phyloP scores from a whole-genome alignment of 2,329 filamentous ascomycete species.

The Aspergillus clavatus region DNA sequence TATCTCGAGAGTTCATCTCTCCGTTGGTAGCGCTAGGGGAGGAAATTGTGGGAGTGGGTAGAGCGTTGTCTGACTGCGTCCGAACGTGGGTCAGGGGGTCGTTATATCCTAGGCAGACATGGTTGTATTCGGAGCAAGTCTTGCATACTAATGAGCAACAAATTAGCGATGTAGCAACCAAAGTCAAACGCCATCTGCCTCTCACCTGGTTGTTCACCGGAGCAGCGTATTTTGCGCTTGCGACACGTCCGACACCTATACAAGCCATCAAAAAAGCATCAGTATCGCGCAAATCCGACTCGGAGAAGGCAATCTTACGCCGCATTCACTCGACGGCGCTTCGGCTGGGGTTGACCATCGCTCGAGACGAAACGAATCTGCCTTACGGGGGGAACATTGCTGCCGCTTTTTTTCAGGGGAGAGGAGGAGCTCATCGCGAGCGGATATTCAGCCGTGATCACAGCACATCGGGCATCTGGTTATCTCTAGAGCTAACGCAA shows the following conservation, averaged over 20 bases:
- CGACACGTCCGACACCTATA: conserved; percentile 66
- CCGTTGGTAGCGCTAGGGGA: conserved; percentile 17
- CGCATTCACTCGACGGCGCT: conserved; percentile 71
- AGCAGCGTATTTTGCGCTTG: conserved; percentile 70
- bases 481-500: conserved; percentile 7
- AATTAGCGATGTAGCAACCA: background rate
- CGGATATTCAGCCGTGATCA: conserved; percentile 30
- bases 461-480: conserved; percentile 29
- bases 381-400: conserved; percentile 28
- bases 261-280: background rate
- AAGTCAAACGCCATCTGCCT: background rate
- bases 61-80: conserved; percentile 27
- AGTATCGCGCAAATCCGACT: conserved; percentile 8
- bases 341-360: conserved; percentile 74
- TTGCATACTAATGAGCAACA: conserved; percentile 50
- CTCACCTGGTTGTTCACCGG: conserved; percentile 61
- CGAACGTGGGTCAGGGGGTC: conserved; percentile 40
- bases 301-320: conserved; percentile 51
- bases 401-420: conserved; percentile 33
- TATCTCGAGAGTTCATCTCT: conserved; percentile 13
- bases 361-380: conserved; percentile 75
- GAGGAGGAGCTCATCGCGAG: conserved; percentile 40
- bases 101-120: conserved; percentile 63
- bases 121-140: conserved; percentile 67
- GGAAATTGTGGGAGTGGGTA: conserved; percentile 19